Evolutionary conservation across 2,329 filamentous ascomycete genomes (phyloP).

Genomic region (Ceratocystis papillata): DNA sequence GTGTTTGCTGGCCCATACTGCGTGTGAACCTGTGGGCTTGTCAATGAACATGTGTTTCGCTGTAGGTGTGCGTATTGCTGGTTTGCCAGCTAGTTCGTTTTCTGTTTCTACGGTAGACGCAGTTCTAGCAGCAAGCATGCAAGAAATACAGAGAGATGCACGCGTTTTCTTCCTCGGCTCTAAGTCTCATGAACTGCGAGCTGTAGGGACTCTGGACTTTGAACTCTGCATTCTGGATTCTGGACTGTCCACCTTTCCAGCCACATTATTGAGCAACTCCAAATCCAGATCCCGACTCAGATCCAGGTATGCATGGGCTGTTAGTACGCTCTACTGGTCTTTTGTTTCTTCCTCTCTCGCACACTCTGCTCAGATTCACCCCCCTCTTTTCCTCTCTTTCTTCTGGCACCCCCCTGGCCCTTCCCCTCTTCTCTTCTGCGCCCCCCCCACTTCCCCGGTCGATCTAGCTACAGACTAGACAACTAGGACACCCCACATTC

Average conservation of each 20-base stretch:
- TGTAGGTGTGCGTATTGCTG: background rate
- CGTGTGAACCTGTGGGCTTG: background rate
- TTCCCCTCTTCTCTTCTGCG: background rate
- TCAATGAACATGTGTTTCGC: background rate
- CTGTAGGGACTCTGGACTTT: background rate
- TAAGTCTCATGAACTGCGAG: background rate
- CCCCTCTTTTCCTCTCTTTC: background rate
- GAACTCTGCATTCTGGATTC: background rate
- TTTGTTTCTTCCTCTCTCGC: background rate
- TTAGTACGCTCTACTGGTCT: background rate
- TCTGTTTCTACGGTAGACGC: background rate
- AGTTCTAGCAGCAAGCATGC: background rate
- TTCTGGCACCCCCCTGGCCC: background rate
- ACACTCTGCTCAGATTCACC: background rate
- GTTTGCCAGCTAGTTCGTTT: constrained; percentile 8
- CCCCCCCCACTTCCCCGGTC: constrained; percentile 15
- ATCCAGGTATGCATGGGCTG: background rate
- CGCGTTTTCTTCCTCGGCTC: background rate
- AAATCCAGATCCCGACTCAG: no score
- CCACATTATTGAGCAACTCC: background rate
- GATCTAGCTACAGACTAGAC: constrained; percentile 10
- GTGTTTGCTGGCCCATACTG: constrained; percentile 8
- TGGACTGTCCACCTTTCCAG: background rate
- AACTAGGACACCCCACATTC: background rate
- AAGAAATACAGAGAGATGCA: background rate